phyloP scores from a whole-genome alignment of 2,329 filamentous ascomycete genomes.

The Tricladium varicosporioides region DNA sequence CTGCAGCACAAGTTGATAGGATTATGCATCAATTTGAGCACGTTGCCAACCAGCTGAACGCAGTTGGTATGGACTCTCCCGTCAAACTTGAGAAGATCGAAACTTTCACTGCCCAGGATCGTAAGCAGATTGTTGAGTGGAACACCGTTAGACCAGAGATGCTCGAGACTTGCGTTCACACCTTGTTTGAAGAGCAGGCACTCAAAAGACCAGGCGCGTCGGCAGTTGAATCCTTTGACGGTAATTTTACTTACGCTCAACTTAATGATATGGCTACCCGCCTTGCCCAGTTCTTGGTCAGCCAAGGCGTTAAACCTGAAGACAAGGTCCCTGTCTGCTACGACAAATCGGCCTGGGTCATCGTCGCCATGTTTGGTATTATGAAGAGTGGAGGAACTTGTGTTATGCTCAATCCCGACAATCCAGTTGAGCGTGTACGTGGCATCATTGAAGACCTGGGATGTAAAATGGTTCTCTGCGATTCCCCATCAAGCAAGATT shows the following conservation, averaged over 20 bases:
- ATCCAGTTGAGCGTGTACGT: background rate
- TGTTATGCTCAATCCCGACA: background rate
- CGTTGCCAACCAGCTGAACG: conserved; percentile 1
- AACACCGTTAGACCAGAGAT: background rate
- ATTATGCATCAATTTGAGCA: conserved; percentile 9
- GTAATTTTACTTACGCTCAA: conserved; percentile 13
- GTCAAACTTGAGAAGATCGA: background rate
- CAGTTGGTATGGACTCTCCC: background rate
- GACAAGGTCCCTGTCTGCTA: background rate
- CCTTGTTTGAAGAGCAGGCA: conserved; percentile 10
- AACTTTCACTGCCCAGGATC: background rate
- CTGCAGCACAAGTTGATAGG: background rate
- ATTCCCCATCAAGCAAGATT: background rate
- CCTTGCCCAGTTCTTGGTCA: conserved; percentile 7
- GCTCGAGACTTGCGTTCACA: conserved; percentile 7
- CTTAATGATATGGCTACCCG: conserved; percentile 8
- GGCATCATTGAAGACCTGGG: background rate
- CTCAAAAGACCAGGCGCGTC: conserved; percentile 6
- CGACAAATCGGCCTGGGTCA: background rate
- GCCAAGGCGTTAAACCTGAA: conserved; percentile 9
- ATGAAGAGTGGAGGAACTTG: background rate
- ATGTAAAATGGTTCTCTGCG: background rate
- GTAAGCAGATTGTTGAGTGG: conserved; percentile 2
- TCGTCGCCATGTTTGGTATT: background rate
- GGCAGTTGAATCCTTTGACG: conserved; percentile 16